These are phyloP conservation scores for Pseudogymnoascus sp. DNA, from an alignment of 2,329 filamentous ascomycete species.

Conservation along the genomic window DNA sequence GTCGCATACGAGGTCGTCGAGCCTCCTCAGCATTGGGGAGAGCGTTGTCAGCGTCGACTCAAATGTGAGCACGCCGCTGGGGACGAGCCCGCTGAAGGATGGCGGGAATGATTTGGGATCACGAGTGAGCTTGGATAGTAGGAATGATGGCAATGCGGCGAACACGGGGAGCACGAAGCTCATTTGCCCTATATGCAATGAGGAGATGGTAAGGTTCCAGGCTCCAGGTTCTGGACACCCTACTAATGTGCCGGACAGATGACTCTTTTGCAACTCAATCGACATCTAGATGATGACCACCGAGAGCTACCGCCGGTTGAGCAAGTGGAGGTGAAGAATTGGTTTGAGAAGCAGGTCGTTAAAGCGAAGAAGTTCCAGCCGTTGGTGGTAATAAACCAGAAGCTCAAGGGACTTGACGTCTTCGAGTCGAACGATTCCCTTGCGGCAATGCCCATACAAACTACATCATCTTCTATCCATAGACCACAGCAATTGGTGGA, in stretches of 20 bases:
- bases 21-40: slow-evolving; percentile 50
- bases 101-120: slow-evolving; percentile 73
- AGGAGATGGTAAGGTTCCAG: slow-evolving; percentile 73
- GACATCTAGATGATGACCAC: slow-evolving; percentile 69
- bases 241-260: slow-evolving; percentile 48
- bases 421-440: slow-evolving; percentile 66
- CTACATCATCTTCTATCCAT: slow-evolving; percentile 31
- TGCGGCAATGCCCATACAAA: slow-evolving; percentile 29
- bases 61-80: slow-evolving; percentile 45
- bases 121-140: slow-evolving; percentile 62
- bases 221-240: slow-evolving; percentile 2
- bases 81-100: slow-evolving; percentile 60
- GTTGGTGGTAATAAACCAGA: slow-evolving; percentile 67
- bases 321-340: slow-evolving; percentile 72
- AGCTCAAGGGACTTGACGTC: slow-evolving; percentile 67
- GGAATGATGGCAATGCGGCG: slow-evolving; percentile 45
- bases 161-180: slow-evolving; percentile 59
- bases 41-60: slow-evolving; percentile 77
- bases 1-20: slow-evolving; percentile 31
- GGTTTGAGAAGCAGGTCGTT: slow-evolving; percentile 69
- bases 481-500: slow-evolving; percentile 18
- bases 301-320: slow-evolving; percentile 65
- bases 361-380: slow-evolving; percentile 73
- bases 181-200: slow-evolving; percentile 94
- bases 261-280: slow-evolving; percentile 86